Conservation (phyloP, 73 alveolate genomes). For the Tetrahymena elliotti region DNA sequence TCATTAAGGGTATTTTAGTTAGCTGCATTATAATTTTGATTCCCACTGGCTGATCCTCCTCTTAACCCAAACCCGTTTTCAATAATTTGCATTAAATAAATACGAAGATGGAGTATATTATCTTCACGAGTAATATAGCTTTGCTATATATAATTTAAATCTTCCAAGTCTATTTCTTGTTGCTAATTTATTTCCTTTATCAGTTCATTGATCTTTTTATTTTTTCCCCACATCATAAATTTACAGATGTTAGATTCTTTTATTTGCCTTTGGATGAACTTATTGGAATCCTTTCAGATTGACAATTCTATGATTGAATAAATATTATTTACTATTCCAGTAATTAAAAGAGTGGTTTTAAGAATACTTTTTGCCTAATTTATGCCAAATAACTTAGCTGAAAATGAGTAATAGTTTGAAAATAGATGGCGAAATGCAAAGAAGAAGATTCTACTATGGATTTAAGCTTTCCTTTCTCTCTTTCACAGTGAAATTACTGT, state of each 20-base stretch:
- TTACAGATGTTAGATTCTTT: neutral
- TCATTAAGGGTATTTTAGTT: neutral
- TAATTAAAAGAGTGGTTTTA: neutral
- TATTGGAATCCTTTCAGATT: neutral
- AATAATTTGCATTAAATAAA: neutral
- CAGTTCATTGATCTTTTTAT: neutral
- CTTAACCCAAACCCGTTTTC: neutral
- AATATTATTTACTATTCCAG: neutral
- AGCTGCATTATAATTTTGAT: neutral
- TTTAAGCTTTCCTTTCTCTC: neutral
- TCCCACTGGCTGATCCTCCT: neutral
- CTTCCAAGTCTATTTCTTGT: neutral
- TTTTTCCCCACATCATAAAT: neutral
- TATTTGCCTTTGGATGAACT: neutral
- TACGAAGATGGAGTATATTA: neutral
- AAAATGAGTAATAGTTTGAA: neutral
- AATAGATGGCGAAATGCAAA: neutral
- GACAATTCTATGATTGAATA: neutral
- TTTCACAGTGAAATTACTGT: neutral
- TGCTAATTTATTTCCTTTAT: neutral
- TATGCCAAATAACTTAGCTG: neutral
- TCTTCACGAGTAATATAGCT: neutral
- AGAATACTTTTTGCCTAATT: neutral
- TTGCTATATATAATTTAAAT: neutral
- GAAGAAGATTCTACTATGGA: neutral